A percentile compares a stretch with the other conserved stretches of the same genome.
phyloP scores from a whole-genome alignment of 352 stramenopile genomes.

The Pythium dissimile region DNA sequence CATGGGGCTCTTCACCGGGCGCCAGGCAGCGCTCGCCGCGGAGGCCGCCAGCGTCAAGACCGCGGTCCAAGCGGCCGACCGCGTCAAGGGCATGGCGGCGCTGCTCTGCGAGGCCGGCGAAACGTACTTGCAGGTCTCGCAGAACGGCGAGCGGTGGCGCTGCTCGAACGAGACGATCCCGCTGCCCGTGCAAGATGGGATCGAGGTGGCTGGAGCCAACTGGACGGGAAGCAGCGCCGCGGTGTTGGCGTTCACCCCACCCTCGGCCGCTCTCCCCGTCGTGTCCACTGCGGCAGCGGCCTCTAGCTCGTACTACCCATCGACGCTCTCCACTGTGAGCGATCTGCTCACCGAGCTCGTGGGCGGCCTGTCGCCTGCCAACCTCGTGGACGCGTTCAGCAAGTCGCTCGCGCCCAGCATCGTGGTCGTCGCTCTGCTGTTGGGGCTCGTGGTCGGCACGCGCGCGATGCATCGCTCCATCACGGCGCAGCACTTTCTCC shows the following conservation, averaged over 20 bases:
- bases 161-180: constrained; percentile 47
- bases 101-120: constrained; percentile 31
- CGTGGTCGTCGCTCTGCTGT: constrained; percentile 16
- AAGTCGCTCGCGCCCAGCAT: constrained; percentile 17
- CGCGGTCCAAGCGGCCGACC: background rate
- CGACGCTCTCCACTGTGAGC: constrained; percentile 1
- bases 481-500: constrained; percentile 13
- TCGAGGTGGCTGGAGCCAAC: background rate
- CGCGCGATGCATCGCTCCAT: constrained; percentile 24
- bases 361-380: constrained; percentile 16
- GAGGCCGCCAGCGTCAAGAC: constrained; percentile 3
- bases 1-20: constrained; percentile 27
- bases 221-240: constrained; percentile 21
- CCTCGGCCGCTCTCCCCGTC: constrained; percentile 1
- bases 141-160: constrained; percentile 25
- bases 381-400: constrained; percentile 21
- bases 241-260: constrained; percentile 8
- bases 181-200: constrained; percentile 28
- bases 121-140: constrained; percentile 36
- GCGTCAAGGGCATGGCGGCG: constrained; percentile 28
- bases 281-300: constrained; percentile 1
- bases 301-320: constrained; percentile 14
- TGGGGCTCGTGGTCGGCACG: constrained; percentile 24
- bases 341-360: constrained; percentile 4
- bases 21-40: background rate